These are phyloP conservation scores for Kwoniella dejecticola DNA, from an alignment of 768 basidiomycete species.

Conservation along the genomic window DNA sequence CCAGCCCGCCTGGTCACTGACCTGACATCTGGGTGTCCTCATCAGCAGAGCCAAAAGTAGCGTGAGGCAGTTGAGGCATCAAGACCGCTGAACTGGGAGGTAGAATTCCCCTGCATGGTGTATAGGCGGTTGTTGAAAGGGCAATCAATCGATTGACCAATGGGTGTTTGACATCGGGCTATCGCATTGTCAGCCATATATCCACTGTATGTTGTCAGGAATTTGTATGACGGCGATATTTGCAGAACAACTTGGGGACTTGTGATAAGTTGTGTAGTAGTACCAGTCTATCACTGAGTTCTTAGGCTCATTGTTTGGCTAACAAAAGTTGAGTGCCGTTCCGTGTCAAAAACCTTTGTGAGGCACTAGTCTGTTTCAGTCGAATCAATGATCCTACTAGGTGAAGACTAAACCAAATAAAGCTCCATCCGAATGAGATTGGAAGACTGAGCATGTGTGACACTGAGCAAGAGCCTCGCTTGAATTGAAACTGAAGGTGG, in stretches of 20 bases:
- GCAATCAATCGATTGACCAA: background rate
- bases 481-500: too few relatives aligned
- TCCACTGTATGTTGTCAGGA: background rate
- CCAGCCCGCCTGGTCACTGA: slow-evolving; percentile 1
- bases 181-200: slow-evolving; percentile 1
- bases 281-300: background rate
- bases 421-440: background rate
- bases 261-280: background rate
- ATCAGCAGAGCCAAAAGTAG: background rate
- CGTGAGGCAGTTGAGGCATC: background rate
- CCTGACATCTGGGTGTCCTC: background rate
- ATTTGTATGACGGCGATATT: slow-evolving; percentile 9
- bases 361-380: background rate
- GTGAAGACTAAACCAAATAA: slow-evolving; percentile 20
- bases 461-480: too few relatives aligned
- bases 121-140: slow-evolving; percentile 1
- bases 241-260: slow-evolving; percentile 5
- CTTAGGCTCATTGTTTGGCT: background rate
- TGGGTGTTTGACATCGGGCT: background rate
- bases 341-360: slow-evolving; percentile 6
- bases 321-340: background rate
- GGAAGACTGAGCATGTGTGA: too few relatives aligned
- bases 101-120: slow-evolving; percentile 1
- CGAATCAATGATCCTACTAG: slow-evolving; percentile 4
- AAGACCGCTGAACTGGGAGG: background rate